Evolutionary conservation across 1,139 yeast species (phyloP), one percentile per base, ranked within the genome.

Genomic region (Blastobotrys indianensis): DNA sequence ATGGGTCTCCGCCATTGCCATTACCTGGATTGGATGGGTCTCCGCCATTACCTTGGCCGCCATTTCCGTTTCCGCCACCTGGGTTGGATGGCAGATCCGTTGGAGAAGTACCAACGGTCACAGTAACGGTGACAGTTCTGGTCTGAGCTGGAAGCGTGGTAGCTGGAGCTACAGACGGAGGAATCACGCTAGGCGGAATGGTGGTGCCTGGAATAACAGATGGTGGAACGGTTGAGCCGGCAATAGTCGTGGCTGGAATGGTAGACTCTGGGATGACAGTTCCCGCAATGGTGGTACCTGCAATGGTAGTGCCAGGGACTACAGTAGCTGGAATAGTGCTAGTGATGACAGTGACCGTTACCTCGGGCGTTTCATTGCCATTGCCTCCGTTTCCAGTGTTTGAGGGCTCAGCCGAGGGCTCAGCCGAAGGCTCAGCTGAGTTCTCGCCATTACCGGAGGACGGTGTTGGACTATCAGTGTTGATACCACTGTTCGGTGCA

Each of bases 141-240:
- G 33, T 31, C 33, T 31, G 33, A 28, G 25, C 10, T 12, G 39
- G n/a, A 7, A 13, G 31, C 7, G 15, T 15, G 20, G 34, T 23
- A 10, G 12, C 42, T 10, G 17, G 23, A 12, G 32, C 16, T 16
- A 12, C 32, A 31, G 37, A 30, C 23, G 13, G 25, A 12, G 39
- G n/a, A 10, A 12, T 20, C 23, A 12, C 17, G 12, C 39, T 36
- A 9, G 28, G 11, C 11, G 44, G n/a, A 2, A 37, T 42, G 2
- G 53, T 42, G 29, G 51, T 42, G 17, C 51, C 55, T 5, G 50
- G 52, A 16, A 52, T 45, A 15, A 53, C 52, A 3, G 53, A 43
- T 5, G 52, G 51, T 8, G 52, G 48, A 12, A 42, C 28, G 4
- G 46, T 42, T 3, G 37, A 31, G 15, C 46, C 46, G 2, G 37